Evolutionary conservation across 164 flowering plant species (phyloP).

Genomic region (Saururus chinensis): DNA sequence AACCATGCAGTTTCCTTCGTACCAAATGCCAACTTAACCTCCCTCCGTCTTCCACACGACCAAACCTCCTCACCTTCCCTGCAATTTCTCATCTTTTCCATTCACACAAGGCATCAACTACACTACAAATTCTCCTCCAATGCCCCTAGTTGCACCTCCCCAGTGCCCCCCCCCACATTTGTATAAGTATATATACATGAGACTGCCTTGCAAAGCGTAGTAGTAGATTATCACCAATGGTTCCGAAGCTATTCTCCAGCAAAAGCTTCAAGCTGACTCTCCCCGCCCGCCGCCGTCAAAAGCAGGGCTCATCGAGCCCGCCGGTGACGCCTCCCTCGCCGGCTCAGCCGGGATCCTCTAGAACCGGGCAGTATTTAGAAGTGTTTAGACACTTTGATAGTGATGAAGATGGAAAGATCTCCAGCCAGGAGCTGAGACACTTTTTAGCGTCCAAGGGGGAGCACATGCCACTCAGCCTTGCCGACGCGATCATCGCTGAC

Average conservation of each 20-base stretch:
- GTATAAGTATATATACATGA: too few species aligned
- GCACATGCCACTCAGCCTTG: slow-evolving; percentile 46
- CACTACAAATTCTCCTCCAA: neutral
- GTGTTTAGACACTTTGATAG: slow-evolving; percentile 57
- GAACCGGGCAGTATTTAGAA: slow-evolving; percentile 24
- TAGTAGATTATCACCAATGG: neutral
- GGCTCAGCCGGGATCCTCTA: neutral
- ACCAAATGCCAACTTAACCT: neutral
- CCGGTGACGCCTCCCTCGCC: neutral
- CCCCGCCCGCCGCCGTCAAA: slow-evolving; percentile 1
- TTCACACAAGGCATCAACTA: neutral
- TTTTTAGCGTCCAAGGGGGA: slow-evolving; percentile 59
- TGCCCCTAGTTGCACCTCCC: too few species aligned
- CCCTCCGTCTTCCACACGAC: too few species aligned
- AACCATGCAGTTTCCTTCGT: slow-evolving; percentile 3
- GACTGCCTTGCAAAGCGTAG: neutral
- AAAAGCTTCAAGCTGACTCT: slow-evolving; percentile 7
- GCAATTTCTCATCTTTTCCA: too few species aligned
- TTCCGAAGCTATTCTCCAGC: slow-evolving; percentile 4
- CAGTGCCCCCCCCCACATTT: too few species aligned
- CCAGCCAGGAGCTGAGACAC: slow-evolving; percentile 37
- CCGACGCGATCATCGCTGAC: slow-evolving; percentile 31
- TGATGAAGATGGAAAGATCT: slow-evolving; percentile 65
- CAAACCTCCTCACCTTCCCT: neutral
- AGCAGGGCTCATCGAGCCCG: neutral